Conservation (phyloP, 2,329 filamentous ascomycete species). For the Phialophora expanda region DNA sequence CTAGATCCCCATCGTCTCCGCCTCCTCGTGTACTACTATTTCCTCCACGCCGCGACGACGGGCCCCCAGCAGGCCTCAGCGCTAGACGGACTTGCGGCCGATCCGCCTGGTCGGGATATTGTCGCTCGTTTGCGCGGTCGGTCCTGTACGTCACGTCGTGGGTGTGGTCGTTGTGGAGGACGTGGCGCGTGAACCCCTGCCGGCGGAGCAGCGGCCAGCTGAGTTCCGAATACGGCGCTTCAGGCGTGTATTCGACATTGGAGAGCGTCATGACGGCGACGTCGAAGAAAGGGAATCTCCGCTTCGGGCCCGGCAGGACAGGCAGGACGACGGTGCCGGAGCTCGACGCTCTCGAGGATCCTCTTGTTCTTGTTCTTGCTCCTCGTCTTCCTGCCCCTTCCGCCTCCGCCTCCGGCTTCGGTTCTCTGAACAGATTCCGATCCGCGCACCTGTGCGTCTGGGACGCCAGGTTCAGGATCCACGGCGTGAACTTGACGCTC, state of each 20-base stretch:
- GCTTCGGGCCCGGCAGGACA: conserved; percentile 20
- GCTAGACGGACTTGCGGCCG: neutral
- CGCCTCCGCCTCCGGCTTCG: neutral
- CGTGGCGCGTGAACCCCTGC: conserved; percentile 22
- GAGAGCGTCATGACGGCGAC: conserved; percentile 32
- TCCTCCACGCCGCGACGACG: neutral
- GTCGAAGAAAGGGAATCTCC: conserved; percentile 10
- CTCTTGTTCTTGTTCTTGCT: neutral
- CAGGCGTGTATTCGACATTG: conserved; percentile 17
- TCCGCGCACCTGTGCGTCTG: conserved; percentile 24
- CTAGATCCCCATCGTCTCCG: too few species aligned
- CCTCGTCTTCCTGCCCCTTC: too few species aligned
- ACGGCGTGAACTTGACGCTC: conserved; percentile 17
- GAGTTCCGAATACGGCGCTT: conserved; percentile 20
- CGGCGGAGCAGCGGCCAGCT: conserved; percentile 24
- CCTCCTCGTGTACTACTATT: too few species aligned
- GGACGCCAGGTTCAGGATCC: conserved; percentile 22
- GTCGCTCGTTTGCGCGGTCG: neutral
- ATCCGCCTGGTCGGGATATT: neutral
- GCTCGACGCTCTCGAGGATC: neutral
- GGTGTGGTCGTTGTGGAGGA: conserved; percentile 23
- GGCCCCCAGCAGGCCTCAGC: too few species aligned
- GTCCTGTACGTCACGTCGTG: conserved; percentile 17
- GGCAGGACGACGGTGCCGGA: conserved; percentile 28
- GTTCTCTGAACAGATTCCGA: conserved; percentile 16